phyloP scores from a whole-genome alignment of 1,284 basidiomycete species.

The Omphalotus olearius region DNA sequence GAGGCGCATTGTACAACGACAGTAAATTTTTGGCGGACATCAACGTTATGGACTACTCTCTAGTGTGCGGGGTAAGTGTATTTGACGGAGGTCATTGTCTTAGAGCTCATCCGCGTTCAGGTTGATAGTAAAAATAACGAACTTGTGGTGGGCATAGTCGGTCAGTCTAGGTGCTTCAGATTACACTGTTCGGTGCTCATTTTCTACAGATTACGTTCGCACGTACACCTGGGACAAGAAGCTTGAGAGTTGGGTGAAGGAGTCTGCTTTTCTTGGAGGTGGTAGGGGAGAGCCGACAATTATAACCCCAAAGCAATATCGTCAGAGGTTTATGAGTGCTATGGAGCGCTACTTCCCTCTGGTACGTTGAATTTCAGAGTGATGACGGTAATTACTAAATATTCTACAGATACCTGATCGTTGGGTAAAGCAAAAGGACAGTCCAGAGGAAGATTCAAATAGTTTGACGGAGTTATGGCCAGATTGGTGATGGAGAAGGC shows the following conservation, averaged over 20 bases:
- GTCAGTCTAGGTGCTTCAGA: conserved; percentile 38
- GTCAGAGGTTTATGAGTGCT: conserved; percentile 83
- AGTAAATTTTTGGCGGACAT: conserved; percentile 92
- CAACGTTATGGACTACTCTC: conserved; percentile 99
- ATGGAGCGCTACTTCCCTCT: conserved; percentile 92
- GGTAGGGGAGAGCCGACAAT: conserved; percentile 89
- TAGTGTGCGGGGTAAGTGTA: conserved; percentile 76
- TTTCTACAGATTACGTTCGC: conserved; percentile 75
- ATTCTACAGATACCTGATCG: conserved; percentile 68
- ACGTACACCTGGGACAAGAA: conserved; percentile 99
- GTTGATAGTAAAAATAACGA: conserved; percentile 81
- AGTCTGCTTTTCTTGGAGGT: conserved; percentile 83
- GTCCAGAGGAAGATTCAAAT: conserved; percentile 68
- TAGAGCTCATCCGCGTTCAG: conserved; percentile 20
- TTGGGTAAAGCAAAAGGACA: conserved; percentile 82
- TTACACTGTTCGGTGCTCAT: conserved; percentile 6
- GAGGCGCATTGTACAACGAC: conserved; percentile 91
- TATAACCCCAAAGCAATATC: conserved; percentile 83
- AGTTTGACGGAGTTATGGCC: conserved; percentile 16
- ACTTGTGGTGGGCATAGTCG: conserved; percentile 94
- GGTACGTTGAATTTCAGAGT: conserved; percentile 38
- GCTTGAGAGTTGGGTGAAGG: conserved; percentile 96
- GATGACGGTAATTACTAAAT: conserved; percentile 4
- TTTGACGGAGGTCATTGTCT: conserved; percentile 7
- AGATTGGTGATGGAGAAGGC: conserved; percentile 11